These are phyloP conservation scores for Mycena metata DNA, from an alignment of 768 basidiomycete species.

Conservation along the genomic window DNA sequence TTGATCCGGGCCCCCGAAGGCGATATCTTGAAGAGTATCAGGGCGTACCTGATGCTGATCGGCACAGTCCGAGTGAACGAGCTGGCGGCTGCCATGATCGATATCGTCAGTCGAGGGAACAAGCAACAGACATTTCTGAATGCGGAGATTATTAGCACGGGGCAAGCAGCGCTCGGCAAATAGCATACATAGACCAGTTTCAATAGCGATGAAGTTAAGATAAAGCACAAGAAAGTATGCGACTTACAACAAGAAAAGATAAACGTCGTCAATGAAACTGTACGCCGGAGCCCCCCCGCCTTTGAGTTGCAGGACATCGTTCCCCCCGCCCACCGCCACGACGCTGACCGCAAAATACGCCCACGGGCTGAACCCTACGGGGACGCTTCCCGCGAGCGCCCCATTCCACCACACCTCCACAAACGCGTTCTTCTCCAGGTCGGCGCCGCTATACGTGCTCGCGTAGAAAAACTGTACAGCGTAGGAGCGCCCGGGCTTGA, in stretches of 20 bases:
- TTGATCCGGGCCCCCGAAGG: not conserved
- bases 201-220: not conserved
- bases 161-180: no score
- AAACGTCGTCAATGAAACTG: slow-evolving; percentile 38
- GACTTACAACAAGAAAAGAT: slow-evolving; percentile 29
- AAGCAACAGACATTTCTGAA: slow-evolving; percentile 1
- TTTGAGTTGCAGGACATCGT: slow-evolving; percentile 31
- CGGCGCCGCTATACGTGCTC: slow-evolving; percentile 34
- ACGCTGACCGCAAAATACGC: slow-evolving; percentile 30
- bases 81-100: slow-evolving; percentile 18
- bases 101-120: slow-evolving; percentile 2
- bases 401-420: slow-evolving; percentile 38
- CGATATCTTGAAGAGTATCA: not conserved
- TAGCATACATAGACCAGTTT: not conserved
- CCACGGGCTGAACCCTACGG: slow-evolving; percentile 27
- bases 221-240: slow-evolving; percentile 28
- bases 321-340: slow-evolving; percentile 24
- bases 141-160: not conserved
- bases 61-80: slow-evolving; percentile 19
- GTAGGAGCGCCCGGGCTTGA: slow-evolving; percentile 28
- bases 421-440: slow-evolving; percentile 30
- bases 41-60: not conserved
- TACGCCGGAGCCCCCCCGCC: slow-evolving; percentile 39
- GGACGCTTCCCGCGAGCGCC: slow-evolving; percentile 25
- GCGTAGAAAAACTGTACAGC: slow-evolving; percentile 36